phyloP scores from a whole-genome alignment of 331 rosid genomes.

The Rosa hybrid region DNA sequence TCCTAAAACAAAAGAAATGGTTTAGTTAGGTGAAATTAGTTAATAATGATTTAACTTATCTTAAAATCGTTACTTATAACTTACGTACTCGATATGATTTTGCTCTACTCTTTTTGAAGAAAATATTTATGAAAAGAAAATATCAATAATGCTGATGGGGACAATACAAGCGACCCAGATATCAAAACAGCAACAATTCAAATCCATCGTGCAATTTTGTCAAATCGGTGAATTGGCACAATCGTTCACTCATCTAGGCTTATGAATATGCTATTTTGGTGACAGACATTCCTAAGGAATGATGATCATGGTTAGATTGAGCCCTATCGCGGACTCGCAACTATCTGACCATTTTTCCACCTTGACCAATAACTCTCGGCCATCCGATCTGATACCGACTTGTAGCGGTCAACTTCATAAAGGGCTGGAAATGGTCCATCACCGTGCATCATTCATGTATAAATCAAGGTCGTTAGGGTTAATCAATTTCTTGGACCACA shows the following conservation, averaged over 20 bases:
- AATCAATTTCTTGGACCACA: slow-evolving; percentile 60
- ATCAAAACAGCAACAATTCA: background rate
- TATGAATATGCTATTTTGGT: background rate
- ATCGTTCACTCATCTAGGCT: background rate
- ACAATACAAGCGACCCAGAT: background rate
- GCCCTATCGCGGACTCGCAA: slow-evolving; percentile 30
- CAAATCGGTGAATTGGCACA: slow-evolving; percentile 14
- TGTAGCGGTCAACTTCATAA: slow-evolving; percentile 23
- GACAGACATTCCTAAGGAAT: slow-evolving; percentile 53
- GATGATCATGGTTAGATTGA: slow-evolving; percentile 34
- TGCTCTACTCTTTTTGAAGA: background rate
- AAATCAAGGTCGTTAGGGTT: slow-evolving; percentile 41
- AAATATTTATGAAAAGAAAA: background rate
- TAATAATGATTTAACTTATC: too few species aligned
- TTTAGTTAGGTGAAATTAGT: too few species aligned
- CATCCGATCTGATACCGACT: slow-evolving; percentile 38
- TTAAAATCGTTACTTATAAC: too few species aligned
- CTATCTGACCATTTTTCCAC: slow-evolving; percentile 22
- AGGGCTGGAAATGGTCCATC: slow-evolving; percentile 41
- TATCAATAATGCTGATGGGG: background rate
- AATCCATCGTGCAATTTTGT: background rate
- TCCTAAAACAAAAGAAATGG: too few species aligned
- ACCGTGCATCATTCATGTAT: slow-evolving; percentile 2
- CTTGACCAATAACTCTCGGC: slow-evolving; percentile 28
- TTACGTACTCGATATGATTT: background rate